Conservation (phyloP, 1,139 yeast species). For the Meyerozyma sp. region DNA sequence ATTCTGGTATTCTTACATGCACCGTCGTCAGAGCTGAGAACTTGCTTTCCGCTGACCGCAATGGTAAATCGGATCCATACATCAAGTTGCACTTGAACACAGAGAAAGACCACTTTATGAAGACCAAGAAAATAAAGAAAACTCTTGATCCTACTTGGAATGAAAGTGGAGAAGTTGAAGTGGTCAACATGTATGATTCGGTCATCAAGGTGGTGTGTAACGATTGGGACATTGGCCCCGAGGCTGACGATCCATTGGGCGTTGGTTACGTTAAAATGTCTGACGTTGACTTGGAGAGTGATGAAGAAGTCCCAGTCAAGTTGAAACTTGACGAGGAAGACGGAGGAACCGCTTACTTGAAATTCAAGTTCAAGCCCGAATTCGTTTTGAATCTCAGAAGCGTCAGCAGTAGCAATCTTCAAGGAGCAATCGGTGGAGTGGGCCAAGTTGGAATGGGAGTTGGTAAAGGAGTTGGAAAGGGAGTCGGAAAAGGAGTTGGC, state of each 20-base stretch:
- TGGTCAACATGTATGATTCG: conserved; percentile 59
- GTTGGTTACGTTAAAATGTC: conserved; percentile 53
- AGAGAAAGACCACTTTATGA: conserved; percentile 51
- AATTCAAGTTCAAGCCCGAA: conserved; percentile 62
- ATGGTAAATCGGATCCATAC: conserved; percentile 93
- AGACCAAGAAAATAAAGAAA: conserved; percentile 77
- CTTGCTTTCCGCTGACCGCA: conserved; percentile 76
- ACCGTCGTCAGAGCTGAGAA: conserved; percentile 62
- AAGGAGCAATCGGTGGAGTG: conserved; percentile 36
- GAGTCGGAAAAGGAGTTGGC: conserved; percentile 41
- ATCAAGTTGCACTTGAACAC: conserved; percentile 63
- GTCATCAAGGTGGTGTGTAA: conserved; percentile 51
- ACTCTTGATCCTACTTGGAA: conserved; percentile 88
- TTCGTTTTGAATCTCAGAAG: conserved; percentile 51
- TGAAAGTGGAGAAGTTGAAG: conserved; percentile 50
- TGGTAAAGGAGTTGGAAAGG: conserved; percentile 46
- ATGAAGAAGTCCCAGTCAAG: conserved; percentile 49
- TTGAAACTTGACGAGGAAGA: conserved; percentile 53
- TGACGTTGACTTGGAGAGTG: conserved; percentile 50
- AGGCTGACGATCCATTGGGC: conserved; percentile 78
- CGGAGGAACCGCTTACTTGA: conserved; percentile 61
- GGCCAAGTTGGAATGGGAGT: conserved; percentile 28
- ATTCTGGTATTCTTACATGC: conserved; percentile 69
- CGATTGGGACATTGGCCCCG: conserved; percentile 94
- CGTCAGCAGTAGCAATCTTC: conserved; percentile 32